A percentile compares a stretch with the other conserved stretches of the same genome.
phyloP scores from a whole-genome alignment of 2,329 filamentous ascomycete genomes.

The Xylaria sp. region DNA sequence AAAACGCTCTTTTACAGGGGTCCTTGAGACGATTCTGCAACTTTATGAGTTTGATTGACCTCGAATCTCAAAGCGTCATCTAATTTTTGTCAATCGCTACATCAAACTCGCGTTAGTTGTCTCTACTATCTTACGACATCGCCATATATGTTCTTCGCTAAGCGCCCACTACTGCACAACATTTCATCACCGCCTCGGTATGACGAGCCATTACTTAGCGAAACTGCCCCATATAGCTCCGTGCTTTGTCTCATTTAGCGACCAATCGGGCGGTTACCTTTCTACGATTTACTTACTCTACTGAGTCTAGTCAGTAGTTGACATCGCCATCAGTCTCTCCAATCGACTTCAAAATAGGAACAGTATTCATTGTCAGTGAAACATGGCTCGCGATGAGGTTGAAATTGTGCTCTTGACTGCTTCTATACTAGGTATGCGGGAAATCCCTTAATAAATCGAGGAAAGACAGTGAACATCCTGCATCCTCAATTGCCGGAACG shows the following conservation, averaged over 20 bases:
- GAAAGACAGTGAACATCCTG: background rate
- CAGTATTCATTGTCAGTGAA: background rate
- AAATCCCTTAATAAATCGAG: background rate
- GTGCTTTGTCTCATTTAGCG: background rate
- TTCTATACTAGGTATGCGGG: background rate
- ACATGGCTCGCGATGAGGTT: background rate
- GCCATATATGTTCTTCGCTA: slow-evolving; percentile 5
- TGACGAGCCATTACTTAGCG: background rate
- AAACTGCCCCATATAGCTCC: background rate
- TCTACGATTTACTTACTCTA: background rate
- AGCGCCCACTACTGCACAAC: background rate
- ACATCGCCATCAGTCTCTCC: background rate
- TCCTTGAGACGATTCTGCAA: slow-evolving; percentile 44
- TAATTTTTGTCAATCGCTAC: background rate
- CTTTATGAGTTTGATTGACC: slow-evolving; percentile 41
- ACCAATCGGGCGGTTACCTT: background rate
- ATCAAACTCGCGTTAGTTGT: background rate
- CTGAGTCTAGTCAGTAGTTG: background rate
- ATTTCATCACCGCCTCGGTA: background rate
- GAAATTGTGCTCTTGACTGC: background rate
- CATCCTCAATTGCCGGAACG: background rate
- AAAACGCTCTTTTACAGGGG: slow-evolving; percentile 36
- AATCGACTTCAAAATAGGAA: background rate
- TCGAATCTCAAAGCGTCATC: slow-evolving; percentile 26
- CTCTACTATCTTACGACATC: slow-evolving; percentile 13